These are phyloP conservation scores for Theobroma grandiflorum DNA, from an alignment of 441 rosid species.

Conservation along the genomic window DNA sequence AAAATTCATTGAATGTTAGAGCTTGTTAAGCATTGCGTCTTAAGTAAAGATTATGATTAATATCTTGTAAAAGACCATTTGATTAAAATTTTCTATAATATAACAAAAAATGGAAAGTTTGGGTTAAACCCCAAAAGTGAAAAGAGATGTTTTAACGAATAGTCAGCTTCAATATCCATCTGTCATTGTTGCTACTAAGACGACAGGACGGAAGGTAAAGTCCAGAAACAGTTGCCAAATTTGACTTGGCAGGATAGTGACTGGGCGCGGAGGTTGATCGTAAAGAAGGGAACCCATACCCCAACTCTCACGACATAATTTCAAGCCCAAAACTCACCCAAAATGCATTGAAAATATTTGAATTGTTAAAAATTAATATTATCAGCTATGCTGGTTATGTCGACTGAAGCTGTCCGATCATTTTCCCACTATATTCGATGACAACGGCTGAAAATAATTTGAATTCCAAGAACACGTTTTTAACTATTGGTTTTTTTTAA, in stretches of 20 bases:
- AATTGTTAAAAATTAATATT: no score
- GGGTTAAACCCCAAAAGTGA: background rate
- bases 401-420: no score
- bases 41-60: background rate
- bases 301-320: background rate
- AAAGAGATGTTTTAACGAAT: background rate
- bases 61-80: background rate
- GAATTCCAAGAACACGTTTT: no score
- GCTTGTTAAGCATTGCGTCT: background rate
- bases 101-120: background rate
- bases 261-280: background rate
- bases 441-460: no score
- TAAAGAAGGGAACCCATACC: background rate
- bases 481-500: no score
- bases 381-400: no score
- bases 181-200: background rate
- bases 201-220: background rate
- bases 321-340: no score
- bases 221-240: background rate
- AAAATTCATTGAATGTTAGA: no score
- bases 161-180: background rate
- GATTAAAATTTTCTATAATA: background rate
- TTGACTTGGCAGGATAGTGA: constrained; percentile 12
- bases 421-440: no score
- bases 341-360: no score